A percentile compares a stretch with the other conserved stretches of the same genome.
Conservation (phyloP, 129 eudicot species). For the Tagetes erecta region DNA sequence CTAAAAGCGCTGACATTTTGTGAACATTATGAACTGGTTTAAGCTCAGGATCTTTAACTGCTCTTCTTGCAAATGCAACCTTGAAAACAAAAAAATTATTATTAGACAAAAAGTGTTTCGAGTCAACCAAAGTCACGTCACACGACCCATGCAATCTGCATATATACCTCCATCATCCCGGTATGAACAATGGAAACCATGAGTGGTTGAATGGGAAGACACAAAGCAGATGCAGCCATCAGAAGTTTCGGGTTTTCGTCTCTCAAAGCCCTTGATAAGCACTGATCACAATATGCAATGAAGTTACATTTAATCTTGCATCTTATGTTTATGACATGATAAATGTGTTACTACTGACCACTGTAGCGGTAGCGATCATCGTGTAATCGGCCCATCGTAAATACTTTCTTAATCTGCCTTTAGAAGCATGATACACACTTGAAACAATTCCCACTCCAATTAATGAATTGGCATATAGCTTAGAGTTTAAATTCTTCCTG, state of each 20-base stretch:
- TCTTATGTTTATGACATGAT: neutral
- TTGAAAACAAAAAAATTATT: constrained; percentile 14
- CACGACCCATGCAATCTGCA: neutral
- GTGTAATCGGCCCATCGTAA: constrained; percentile 97
- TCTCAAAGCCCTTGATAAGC: constrained; percentile 82
- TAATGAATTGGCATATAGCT: constrained; percentile 89
- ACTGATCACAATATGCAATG: constrained; percentile 52
- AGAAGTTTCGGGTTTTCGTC: constrained; percentile 76
- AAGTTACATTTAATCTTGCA: neutral
- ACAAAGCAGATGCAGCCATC: constrained; percentile 90
- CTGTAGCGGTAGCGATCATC: constrained; percentile 93
- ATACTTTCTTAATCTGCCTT: constrained; percentile 74
- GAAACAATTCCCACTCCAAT: constrained; percentile 96
- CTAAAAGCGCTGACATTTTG: constrained; percentile 75
- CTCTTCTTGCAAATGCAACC: constrained; percentile 91
- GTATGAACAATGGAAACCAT: constrained; percentile 95
- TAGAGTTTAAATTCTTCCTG: constrained; percentile 85
- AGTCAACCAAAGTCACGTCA: neutral
- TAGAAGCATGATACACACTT: constrained; percentile 87
- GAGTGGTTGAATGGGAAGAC: constrained; percentile 89
- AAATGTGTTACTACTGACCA: constrained; percentile 50
- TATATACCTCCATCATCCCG: constrained; percentile 99
- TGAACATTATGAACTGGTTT: constrained; percentile 78
- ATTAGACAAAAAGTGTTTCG: neutral
- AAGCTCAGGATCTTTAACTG: constrained; percentile 64